phyloP scores from a whole-genome alignment of 2,329 filamentous ascomycete genomes.

The Trichoderma semiorbis region DNA sequence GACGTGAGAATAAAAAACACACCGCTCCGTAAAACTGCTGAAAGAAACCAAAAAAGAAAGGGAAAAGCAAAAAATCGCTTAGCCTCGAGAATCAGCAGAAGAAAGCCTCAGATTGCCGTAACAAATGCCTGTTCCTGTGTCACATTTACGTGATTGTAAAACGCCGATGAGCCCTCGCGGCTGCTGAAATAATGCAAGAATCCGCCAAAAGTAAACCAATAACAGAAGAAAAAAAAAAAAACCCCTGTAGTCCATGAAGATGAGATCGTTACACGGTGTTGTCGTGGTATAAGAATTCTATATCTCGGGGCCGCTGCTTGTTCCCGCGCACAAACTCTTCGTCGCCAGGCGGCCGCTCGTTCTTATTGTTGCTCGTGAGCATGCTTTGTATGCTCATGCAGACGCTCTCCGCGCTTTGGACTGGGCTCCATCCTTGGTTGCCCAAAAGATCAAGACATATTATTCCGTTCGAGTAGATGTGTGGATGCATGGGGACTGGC shows the following conservation, averaged over 20 bases:
- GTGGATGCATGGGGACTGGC: conserved; percentile 87
- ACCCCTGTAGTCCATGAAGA: not conserved
- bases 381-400: conserved; percentile 98
- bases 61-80: not conserved
- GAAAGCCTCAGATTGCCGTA: not conserved
- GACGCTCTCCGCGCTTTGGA: conserved; percentile 94
- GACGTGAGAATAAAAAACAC: not conserved
- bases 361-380: conserved; percentile 90
- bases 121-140: not conserved
- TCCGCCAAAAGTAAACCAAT: not conserved
- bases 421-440: conserved; percentile 86
- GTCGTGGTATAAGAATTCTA: conserved; percentile 93
- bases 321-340: conserved; percentile 84
- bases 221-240: not conserved
- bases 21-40: not conserved
- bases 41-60: not conserved
- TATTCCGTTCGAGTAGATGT: conserved; percentile 98
- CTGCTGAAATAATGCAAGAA: conserved; percentile 14
- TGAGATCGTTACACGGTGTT: conserved; percentile 57
- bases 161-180: conserved; percentile 14
- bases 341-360: conserved; percentile 86
- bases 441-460: conserved; percentile 95
- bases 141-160: conserved; percentile 1
- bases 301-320: conserved; percentile 75
- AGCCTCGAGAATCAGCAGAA: not conserved